These are phyloP conservation scores for Cordyceps fumosorosea DNA, from an alignment of 2,329 filamentous ascomycete species.

Conservation along the genomic window DNA sequence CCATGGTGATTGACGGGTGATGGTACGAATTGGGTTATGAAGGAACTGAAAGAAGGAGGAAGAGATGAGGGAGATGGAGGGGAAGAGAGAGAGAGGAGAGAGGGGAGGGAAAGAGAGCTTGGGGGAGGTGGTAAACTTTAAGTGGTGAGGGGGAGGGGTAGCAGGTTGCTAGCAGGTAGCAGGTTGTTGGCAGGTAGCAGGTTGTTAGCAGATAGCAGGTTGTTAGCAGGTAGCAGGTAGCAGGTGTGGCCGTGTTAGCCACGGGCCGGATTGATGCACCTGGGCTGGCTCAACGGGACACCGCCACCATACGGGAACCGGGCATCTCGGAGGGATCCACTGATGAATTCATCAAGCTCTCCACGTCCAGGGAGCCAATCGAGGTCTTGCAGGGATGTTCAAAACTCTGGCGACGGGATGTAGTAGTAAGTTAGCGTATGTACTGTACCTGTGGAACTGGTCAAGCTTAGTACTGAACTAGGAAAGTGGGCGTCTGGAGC, in stretches of 20 bases:
- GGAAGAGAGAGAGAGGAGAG: too few species aligned
- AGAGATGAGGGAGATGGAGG: neutral
- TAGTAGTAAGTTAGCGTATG: neutral
- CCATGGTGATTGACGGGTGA: neutral
- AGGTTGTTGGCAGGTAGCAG: neutral
- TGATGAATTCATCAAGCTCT: neutral
- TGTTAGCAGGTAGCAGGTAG: too few species aligned
- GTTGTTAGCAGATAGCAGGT: too few species aligned
- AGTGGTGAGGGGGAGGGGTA: neutral
- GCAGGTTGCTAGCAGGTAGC: too few species aligned
- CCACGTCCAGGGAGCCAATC: neutral
- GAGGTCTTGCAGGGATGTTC: neutral
- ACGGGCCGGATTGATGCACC: neutral
- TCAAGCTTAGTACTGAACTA: neutral
- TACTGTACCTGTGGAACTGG: too few species aligned
- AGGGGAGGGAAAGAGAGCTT: neutral
- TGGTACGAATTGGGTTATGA: neutral
- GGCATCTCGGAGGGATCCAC: neutral
- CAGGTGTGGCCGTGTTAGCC: neutral
- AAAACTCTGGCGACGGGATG: neutral
- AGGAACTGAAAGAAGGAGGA: too few species aligned
- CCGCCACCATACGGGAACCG: neutral
- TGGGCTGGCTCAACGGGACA: constrained; percentile 1
- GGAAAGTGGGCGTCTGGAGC: neutral
- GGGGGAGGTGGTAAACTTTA: neutral